A percentile compares a stretch with the other conserved stretches of the same genome.
phyloP scores from a whole-genome alignment of 2,329 filamentous ascomycete genomes.

The Trichophyton benhamiae region DNA sequence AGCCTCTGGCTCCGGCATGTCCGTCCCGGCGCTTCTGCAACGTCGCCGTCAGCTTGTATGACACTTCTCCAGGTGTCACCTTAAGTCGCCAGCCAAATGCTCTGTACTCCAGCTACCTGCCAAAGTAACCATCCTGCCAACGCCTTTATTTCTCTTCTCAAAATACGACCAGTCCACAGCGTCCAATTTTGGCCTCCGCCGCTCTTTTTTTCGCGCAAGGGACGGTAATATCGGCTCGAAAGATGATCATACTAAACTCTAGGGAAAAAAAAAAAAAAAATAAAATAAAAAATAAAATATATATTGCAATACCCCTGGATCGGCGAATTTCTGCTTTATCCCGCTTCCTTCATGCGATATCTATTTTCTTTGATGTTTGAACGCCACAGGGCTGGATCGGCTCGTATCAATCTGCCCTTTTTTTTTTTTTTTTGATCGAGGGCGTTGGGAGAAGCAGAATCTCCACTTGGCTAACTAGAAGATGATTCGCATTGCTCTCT shows the following conservation, averaged over 20 bases:
- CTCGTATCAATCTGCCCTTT: neutral
- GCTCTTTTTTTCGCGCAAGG: no score
- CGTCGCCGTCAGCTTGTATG: neutral
- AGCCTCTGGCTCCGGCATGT: neutral
- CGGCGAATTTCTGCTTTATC: neutral
- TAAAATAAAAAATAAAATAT: neutral
- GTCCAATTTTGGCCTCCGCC: neutral
- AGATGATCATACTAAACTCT: neutral
- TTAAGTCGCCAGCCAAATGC: neutral
- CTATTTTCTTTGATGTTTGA: no score
- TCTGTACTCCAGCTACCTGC: no score
- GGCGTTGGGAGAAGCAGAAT: neutral
- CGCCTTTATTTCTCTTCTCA: no score
- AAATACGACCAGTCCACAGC: no score
- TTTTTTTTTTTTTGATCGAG: neutral
- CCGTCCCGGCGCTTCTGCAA: neutral
- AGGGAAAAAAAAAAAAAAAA: neutral
- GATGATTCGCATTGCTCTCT: no score
- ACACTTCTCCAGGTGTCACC: neutral
- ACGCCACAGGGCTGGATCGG: neutral
- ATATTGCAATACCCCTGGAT: neutral
- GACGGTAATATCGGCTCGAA: neutral
- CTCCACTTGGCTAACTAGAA: no score
- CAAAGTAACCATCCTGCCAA: no score
- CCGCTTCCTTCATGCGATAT: neutral